Evolutionary conservation across 352 stramenopile species (phyloP).

Genomic region (Phytopythium aichiense): DNA sequence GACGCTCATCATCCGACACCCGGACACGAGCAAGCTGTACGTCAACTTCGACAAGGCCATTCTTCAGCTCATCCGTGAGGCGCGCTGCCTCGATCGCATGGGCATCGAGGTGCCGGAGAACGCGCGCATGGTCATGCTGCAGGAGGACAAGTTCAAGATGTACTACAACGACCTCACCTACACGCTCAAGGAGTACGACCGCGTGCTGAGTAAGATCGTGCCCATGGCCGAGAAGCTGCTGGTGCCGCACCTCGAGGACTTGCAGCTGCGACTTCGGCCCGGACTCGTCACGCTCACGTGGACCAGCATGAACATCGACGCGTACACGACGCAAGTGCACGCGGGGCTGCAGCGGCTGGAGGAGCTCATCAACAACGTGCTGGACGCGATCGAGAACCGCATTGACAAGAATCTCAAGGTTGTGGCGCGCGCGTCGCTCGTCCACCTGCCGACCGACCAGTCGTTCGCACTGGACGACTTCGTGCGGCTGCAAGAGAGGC

Average conservation of each 20-base stretch:
- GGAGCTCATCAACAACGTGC: constrained; percentile 78
- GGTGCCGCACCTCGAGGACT: constrained; percentile 63
- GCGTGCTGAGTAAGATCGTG: constrained; percentile 70
- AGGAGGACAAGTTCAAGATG: constrained; percentile 86
- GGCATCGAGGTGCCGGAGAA: constrained; percentile 81
- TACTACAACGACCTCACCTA: constrained; percentile 85
- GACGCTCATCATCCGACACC: constrained; percentile 84
- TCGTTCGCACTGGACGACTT: constrained; percentile 88
- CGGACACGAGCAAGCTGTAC: constrained; percentile 63
- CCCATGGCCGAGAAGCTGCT: constrained; percentile 54
- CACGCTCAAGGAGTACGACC: constrained; percentile 77
- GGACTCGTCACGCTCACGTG: constrained; percentile 86
- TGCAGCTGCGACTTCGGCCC: constrained; percentile 71
- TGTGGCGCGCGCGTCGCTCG: constrained; percentile 71
- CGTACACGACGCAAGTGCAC: constrained; percentile 69
- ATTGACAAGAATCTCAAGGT: constrained; percentile 85
- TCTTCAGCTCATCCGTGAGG: constrained; percentile 83
- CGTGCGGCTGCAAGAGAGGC: constrained; percentile 75
- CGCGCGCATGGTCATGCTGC: constrained; percentile 78
- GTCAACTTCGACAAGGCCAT: constrained; percentile 91
- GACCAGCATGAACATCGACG: constrained; percentile 89
- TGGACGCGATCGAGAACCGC: constrained; percentile 80
- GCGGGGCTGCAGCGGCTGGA: constrained; percentile 64
- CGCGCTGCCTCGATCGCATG: constrained; percentile 80
- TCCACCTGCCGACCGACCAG: constrained; percentile 72